Base-by-base conservation (phyloP, 805 yeast species). In the Wickerhamomyces alni region DNA sequence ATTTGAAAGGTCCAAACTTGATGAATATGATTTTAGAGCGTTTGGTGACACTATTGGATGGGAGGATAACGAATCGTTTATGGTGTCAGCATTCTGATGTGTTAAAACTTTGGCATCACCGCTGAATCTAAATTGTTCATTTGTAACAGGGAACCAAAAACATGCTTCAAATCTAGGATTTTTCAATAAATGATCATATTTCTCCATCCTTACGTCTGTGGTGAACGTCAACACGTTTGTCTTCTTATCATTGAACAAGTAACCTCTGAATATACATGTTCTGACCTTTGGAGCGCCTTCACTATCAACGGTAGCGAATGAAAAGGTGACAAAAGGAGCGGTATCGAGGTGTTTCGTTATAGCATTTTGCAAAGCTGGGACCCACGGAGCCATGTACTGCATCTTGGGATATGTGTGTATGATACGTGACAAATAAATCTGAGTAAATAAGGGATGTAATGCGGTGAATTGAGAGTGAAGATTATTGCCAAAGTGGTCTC, bases 181-280 rank as follows among this genome's bases (percentile, higher is more conserved):
- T 17, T 48, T 36, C 3, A 33, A 15, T 17, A 67, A 58, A 50
- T 83, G 83, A 12, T 62, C 60, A 51, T 69, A 71, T 59, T 87
- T 87, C 36, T 65, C 64, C 67, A 81, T 77, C 58, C 95, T 66
- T 52, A 70, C 68, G 59, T 87, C 95, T 1, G 93, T 81, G 32
- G 82, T 73, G 50, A 82, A 77, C 1, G 85, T 70, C 38, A 86
- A 58, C 11, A 82, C 75, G 52, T 83, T 86, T 19, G 82, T 80
- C 41, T 73, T 67, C 45, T 70, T 71, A 54, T 84, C 86, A 52
- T 76, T 70, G 55, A 86, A 87, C 36, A 87, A 63, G 59, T 84
- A 87, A 8, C 88, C 93, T 36, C 95, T 69, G 48, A 67, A 75
- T 5, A 85, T 76, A 43, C 86, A 74, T 0, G 93, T 81, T 48